phyloP scores from a whole-genome alignment of 2,329 filamentous ascomycete genomes.

The Lomentospora prolificans region DNA sequence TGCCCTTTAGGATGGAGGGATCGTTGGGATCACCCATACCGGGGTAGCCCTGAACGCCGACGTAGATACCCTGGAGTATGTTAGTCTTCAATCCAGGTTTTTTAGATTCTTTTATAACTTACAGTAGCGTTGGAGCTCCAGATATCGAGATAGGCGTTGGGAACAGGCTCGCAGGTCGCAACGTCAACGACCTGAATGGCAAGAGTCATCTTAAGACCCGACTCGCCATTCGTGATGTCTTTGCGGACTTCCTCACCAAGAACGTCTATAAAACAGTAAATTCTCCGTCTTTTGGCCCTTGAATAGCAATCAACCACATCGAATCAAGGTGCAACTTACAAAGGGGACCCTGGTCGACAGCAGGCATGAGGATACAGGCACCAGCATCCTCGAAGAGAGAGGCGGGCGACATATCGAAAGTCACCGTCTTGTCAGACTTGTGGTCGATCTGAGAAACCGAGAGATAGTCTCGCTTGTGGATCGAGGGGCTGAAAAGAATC shows the following conservation, averaged over 20 bases:
- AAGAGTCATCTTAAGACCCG: slow-evolving; percentile 35
- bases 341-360: slow-evolving; percentile 41
- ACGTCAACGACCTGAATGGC: slow-evolving; percentile 20
- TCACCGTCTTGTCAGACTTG: slow-evolving; percentile 25
- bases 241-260: slow-evolving; percentile 13
- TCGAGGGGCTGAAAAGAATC: not conserved
- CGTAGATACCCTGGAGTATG: slow-evolving; percentile 21
- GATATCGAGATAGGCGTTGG: slow-evolving; percentile 13
- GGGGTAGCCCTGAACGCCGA: slow-evolving; percentile 19
- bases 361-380: slow-evolving; percentile 37
- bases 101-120: slow-evolving; percentile 13
- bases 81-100: not conserved
- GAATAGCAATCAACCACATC: no score
- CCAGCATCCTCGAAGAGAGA: slow-evolving; percentile 28
- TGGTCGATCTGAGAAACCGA: slow-evolving; percentile 20
- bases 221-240: slow-evolving; percentile 18
- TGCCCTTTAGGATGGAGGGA: slow-evolving; percentile 20
- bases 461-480: slow-evolving; percentile 7
- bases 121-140: slow-evolving; percentile 27
- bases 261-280: slow-evolving; percentile 10
- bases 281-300: no score
- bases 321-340: slow-evolving; percentile 18
- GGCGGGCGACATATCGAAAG: slow-evolving; percentile 19
- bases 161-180: slow-evolving; percentile 12
- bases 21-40: slow-evolving; percentile 33